A percentile compares a stretch with the other conserved stretches of the same genome.
Evolutionary conservation across 306 rosid species (phyloP).

Genomic region (Ormosia emarginata): DNA sequence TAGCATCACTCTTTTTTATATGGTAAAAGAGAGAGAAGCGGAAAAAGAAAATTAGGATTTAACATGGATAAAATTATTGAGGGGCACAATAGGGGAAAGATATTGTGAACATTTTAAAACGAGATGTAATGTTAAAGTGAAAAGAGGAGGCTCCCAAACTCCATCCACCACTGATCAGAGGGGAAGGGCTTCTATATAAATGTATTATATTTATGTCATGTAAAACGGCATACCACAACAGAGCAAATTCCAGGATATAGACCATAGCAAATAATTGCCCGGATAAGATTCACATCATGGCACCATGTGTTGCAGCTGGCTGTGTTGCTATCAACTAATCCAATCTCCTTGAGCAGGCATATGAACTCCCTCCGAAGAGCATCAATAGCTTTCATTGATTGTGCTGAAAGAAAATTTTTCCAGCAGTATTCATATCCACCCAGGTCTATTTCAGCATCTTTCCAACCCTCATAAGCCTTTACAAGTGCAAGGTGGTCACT

Average conservation of each 20-base stretch:
- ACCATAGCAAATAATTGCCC: conserved; percentile 84
- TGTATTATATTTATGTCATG: not conserved
- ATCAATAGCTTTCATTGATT: conserved; percentile 94
- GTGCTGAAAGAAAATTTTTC: conserved; percentile 83
- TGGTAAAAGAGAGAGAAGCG: not conserved
- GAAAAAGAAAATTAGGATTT: not conserved
- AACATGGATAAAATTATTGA: not conserved
- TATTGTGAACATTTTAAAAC: not conserved
- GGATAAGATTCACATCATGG: conserved; percentile 65
- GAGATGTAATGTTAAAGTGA: not conserved
- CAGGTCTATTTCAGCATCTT: conserved; percentile 68
- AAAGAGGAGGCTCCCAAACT: not conserved
- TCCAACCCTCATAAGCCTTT: conserved; percentile 87
- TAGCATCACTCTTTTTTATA: not conserved
- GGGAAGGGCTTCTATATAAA: not conserved
- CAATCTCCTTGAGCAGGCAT: conserved; percentile 70
- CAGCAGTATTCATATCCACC: conserved; percentile 91
- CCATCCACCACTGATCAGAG: not conserved
- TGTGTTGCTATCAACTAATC: conserved; percentile 66
- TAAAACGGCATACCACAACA: conserved; percentile 61
- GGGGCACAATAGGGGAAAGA: not conserved
- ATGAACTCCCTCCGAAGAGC: conserved; percentile 78
- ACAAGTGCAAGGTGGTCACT: conserved; percentile 96
- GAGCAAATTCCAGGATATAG: conserved; percentile 94
- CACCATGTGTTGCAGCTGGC: conserved; percentile 60